Evolutionary conservation across 176 grass and related monocot genomes (phyloP), one percentile per base, ranked within the genome.

Genomic region (Neostapfia colusana): DNA sequence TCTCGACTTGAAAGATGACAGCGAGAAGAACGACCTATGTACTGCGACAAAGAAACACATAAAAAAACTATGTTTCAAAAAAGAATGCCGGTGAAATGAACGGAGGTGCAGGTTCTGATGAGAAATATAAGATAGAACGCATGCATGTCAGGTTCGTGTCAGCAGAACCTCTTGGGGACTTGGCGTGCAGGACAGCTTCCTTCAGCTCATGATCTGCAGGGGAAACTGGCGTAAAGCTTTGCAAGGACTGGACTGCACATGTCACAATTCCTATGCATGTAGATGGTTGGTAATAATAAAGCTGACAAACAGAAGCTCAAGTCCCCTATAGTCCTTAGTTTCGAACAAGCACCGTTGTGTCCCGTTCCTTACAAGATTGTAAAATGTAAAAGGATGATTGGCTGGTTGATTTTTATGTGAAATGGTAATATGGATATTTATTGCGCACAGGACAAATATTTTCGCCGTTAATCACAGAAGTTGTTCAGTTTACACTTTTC

Each of bases 21-120:
- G 70, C 5, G 79, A 79, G 61, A 95, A 91, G 76, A 95, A 89
- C 3, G 83, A 89, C 28, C 85, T 83, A 63, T 84, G 83, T 13
- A 67, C 92, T 95, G 88, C 70, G 50, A 69, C 11, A n/a, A 39
- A 13, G 56, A 84, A 26, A 45, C n/a, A n/a, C n/a, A n/a, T n/a
- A n/a, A n/a, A n/a, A n/a, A n/a, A n/a, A n/a, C n/a, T n/a, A n/a
- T n/a, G n/a, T n/a, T n/a, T n/a, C n/a, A n/a, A n/a, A 24, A 20
- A 26, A 69, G 60, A 26, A 58, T 28, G 39, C 49, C 4, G 6
- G 17, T 34, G 23, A 50, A 25, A 42, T 8, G 20, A 41, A 40
- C 0, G 0, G 9, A 23, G 6, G 20, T 55, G 18, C 3, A 6
- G 27, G 17, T 13, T 24, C 37, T 45, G 35, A 2, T 41, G 14